A percentile compares a stretch with the other conserved stretches of the same genome.
Evolutionary conservation across 176 grass and related monocot species (phyloP).

Genomic region (Oryza punctata): DNA sequence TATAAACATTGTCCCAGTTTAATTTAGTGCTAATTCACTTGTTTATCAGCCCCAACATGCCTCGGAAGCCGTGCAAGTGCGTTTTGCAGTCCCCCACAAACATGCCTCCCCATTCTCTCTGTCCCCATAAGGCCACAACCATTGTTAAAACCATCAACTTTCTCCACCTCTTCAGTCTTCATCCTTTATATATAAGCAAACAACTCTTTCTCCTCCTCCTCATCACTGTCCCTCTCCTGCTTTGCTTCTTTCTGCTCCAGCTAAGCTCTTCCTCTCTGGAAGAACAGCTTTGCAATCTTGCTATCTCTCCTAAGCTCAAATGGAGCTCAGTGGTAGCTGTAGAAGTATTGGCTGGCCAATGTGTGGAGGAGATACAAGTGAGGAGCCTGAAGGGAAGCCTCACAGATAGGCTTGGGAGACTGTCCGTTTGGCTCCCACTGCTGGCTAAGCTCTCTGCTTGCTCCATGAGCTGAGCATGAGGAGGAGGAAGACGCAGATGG

Average conservation of each 20-base stretch:
- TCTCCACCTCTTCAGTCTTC: neutral
- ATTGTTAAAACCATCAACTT: slow-evolving; percentile 44
- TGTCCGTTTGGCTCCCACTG: slow-evolving; percentile 43
- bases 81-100: slow-evolving; percentile 69
- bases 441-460: slow-evolving; percentile 21
- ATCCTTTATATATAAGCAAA: neutral
- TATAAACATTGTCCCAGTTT: neutral
- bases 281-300: neutral
- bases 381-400: neutral
- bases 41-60: slow-evolving; percentile 30
- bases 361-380: neutral
- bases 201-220: slow-evolving; percentile 12
- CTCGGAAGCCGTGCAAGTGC: slow-evolving; percentile 51
- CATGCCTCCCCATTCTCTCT: slow-evolving; percentile 53
- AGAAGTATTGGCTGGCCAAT: slow-evolving; percentile 19
- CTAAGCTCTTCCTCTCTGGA: neutral
- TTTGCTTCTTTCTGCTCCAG: neutral
- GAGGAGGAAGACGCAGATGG: slow-evolving; percentile 48
- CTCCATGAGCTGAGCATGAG: slow-evolving; percentile 28
- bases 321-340: slow-evolving; percentile 34
- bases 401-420: slow-evolving; percentile 30
- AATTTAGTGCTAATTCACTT: neutral
- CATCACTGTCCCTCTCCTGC: slow-evolving; percentile 19
- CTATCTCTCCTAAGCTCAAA: neutral
- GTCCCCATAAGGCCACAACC: slow-evolving; percentile 4